These are phyloP conservation scores for Citrus maxima DNA, from an alignment of 345 rosid species.

Conservation along the genomic window DNA sequence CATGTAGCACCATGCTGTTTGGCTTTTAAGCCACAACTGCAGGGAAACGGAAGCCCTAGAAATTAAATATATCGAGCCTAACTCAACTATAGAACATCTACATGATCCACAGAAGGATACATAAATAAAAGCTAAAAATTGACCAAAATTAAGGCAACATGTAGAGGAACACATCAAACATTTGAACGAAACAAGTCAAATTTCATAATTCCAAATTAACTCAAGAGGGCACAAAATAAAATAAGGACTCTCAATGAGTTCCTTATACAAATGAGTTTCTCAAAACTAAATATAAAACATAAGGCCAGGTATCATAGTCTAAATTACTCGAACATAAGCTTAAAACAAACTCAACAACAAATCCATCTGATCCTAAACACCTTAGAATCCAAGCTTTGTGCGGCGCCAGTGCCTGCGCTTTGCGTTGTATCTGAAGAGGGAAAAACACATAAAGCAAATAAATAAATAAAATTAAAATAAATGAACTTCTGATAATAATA, in stretches of 20 bases:
- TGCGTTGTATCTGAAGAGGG: conserved; percentile 3
- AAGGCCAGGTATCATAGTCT: neutral
- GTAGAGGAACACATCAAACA: neutral
- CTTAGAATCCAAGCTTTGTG: conserved; percentile 66
- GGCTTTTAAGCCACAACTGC: too few species aligned
- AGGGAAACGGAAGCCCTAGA: too few species aligned
- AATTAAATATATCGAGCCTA: too few species aligned
- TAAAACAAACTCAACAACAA: neutral
- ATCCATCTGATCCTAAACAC: neutral
- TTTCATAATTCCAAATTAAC: neutral
- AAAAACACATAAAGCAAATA: neutral
- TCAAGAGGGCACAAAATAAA: neutral
- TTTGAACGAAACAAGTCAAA: neutral
- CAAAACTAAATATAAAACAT: conserved; percentile 1
- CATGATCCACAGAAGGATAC: neutral
- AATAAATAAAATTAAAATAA: neutral
- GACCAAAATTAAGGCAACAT: neutral
- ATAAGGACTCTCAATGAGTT: neutral
- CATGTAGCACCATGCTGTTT: too few species aligned
- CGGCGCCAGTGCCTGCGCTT: conserved; percentile 77
- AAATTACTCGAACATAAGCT: neutral
- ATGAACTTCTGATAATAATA: too few species aligned
- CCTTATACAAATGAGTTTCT: conserved; percentile 2
- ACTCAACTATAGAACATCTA: neutral
- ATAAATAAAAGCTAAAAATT: neutral